Conservation (phyloP, 257 asterid species). For the Lantana camara region DNA sequence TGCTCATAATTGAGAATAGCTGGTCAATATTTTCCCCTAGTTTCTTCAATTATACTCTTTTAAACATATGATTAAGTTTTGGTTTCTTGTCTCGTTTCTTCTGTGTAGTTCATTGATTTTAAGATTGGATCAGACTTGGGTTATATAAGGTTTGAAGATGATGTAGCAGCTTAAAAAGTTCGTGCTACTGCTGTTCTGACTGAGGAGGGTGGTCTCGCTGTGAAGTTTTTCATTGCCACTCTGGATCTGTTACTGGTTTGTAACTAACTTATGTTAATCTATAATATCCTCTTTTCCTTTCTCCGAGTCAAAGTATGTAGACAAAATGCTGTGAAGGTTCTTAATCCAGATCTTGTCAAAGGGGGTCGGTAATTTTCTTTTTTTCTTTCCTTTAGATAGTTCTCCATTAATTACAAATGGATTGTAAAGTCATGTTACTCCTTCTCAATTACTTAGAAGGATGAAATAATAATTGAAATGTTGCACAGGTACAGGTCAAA, state of each 20-base stretch:
- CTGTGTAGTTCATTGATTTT: slow-evolving; percentile 78
- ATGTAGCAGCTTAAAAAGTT: slow-evolving; percentile 73
- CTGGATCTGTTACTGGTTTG: slow-evolving; percentile 86
- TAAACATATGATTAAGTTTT: too few species aligned
- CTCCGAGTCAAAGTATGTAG: not conserved
- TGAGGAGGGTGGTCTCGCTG: slow-evolving; percentile 80
- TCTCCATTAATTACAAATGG: slow-evolving; percentile 9
- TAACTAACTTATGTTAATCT: too few species aligned
- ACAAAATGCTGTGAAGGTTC: slow-evolving; percentile 52
- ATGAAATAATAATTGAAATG: slow-evolving; percentile 70
- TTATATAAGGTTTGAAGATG: slow-evolving; percentile 84
- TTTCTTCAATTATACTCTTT: not conserved
- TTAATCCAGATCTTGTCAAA: slow-evolving; percentile 94
- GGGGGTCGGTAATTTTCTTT: slow-evolving; percentile 54
- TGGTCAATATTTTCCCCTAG: too few species aligned
- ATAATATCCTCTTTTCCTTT: not conserved
- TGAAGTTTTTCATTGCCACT: slow-evolving; percentile 73
- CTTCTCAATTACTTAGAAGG: slow-evolving; percentile 62
- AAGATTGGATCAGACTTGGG: slow-evolving; percentile 72
- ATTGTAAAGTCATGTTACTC: not conserved
- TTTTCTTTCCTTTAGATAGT: slow-evolving; percentile 21
- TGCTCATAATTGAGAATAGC: too few species aligned
- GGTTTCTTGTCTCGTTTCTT: slow-evolving; percentile 9
- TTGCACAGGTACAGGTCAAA: slow-evolving; percentile 84
- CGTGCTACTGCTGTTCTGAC: slow-evolving; percentile 92